Evolutionary conservation across 805 yeast genomes (phyloP).

Genomic region (Starmerella etchellsii): DNA sequence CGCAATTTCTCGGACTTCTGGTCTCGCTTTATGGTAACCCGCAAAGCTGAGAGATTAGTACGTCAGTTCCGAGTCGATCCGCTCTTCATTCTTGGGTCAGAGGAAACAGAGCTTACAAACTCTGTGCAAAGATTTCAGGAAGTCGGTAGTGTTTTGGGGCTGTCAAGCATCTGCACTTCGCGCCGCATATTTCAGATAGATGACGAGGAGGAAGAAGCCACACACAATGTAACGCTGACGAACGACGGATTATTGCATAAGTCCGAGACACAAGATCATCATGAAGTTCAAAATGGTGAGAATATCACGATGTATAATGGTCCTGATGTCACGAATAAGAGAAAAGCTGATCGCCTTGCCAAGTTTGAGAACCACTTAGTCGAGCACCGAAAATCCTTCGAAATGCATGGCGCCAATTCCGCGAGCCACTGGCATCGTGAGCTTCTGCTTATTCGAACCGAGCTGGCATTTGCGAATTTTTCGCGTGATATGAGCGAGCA

Average conservation of each 20-base stretch:
- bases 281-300: too few relatives aligned
- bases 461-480: constrained; percentile 46
- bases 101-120: constrained; percentile 29
- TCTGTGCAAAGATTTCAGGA: constrained; percentile 22
- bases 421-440: constrained; percentile 34
- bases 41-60: constrained; percentile 24
- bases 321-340: neutral
- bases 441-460: constrained; percentile 43
- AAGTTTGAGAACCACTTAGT: neutral
- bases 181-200: constrained; percentile 3
- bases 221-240: neutral
- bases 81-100: constrained; percentile 30
- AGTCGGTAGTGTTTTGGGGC: constrained; percentile 29
- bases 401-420: constrained; percentile 4
- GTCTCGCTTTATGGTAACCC: constrained; percentile 28
- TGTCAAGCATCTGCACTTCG: constrained; percentile 28
- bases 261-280: too few relatives aligned
- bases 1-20: constrained; percentile 23
- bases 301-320: neutral
- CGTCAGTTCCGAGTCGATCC: constrained; percentile 38
- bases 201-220: neutral
- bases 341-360: neutral
- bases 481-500: constrained; percentile 37
- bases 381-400: constrained; percentile 3
- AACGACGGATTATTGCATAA: too few relatives aligned